A percentile compares a stretch with the other conserved stretches of the same genome.
Conservation (phyloP, 179 eudicot species). For the Carnegiea gigantea region DNA sequence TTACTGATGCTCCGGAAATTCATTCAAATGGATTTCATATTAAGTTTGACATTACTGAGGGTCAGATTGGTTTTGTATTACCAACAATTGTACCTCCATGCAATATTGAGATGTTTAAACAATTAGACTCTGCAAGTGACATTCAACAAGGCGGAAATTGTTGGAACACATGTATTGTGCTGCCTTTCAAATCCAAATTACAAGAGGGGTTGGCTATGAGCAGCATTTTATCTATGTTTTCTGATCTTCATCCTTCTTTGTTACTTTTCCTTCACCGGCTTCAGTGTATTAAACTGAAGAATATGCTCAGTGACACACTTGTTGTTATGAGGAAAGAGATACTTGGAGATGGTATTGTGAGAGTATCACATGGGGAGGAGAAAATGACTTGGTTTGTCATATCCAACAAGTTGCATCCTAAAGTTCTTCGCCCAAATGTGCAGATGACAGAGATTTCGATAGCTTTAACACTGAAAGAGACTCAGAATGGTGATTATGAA, state of each 20-base stretch:
- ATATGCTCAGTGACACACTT: slow-evolving; percentile 58
- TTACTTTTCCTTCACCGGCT: slow-evolving; percentile 98
- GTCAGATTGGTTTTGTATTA: slow-evolving; percentile 95
- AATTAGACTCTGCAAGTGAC: slow-evolving; percentile 44
- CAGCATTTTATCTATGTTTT: slow-evolving; percentile 71
- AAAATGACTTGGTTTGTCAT: slow-evolving; percentile 84
- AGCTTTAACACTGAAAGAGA: slow-evolving; percentile 80
- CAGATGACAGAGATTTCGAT: slow-evolving; percentile 78
- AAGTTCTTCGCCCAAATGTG: slow-evolving; percentile 64
- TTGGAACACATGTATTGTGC: slow-evolving; percentile 96
- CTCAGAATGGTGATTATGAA: slow-evolving; percentile 51
- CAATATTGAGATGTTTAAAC: slow-evolving; percentile 51
- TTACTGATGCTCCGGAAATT: slow-evolving; percentile 98
- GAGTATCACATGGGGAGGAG: slow-evolving; percentile 69
- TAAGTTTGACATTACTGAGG: slow-evolving; percentile 88
- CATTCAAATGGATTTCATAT: slow-evolving; percentile 98
- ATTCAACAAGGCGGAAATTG: slow-evolving; percentile 31
- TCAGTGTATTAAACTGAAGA: slow-evolving; percentile 67
- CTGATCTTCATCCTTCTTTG: slow-evolving; percentile 94
- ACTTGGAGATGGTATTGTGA: slow-evolving; percentile 72
- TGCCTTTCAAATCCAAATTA: slow-evolving; percentile 74
- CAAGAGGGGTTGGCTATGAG: slow-evolving; percentile 47
- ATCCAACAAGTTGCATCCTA: slow-evolving; percentile 60
- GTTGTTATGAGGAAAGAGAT: slow-evolving; percentile 75
- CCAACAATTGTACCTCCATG: slow-evolving; percentile 80